These are phyloP conservation scores for Pythium guiyangense DNA, from an alignment of 352 stramenopile genomes.

Conservation along the genomic window DNA sequence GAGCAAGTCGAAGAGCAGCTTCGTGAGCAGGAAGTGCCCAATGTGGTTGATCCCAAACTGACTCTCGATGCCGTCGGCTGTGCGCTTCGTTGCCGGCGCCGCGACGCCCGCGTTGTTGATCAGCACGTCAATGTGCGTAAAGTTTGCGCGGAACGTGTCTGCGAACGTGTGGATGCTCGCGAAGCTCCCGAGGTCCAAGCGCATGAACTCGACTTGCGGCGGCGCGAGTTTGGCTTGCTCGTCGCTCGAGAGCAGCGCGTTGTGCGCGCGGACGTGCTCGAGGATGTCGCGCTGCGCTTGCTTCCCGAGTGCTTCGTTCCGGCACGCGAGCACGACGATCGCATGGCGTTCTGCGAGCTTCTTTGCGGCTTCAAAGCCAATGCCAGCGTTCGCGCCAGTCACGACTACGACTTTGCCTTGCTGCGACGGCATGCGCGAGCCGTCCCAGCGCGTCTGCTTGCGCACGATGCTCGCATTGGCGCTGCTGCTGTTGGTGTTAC, in stretches of 20 bases:
- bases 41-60: conserved; percentile 55
- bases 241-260: conserved; percentile 8
- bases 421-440: conserved; percentile 25
- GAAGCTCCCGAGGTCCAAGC: conserved; percentile 19
- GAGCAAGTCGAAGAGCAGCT: conserved; percentile 32
- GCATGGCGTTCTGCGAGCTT: conserved; percentile 49
- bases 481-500: background rate
- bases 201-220: conserved; percentile 16
- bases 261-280: conserved; percentile 1
- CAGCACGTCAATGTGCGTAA: conserved; percentile 22
- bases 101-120: conserved; percentile 32
- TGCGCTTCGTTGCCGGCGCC: conserved; percentile 6
- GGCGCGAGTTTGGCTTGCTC: conserved; percentile 5
- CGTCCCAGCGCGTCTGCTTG: conserved; percentile 13
- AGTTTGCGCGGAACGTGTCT: conserved; percentile 13
- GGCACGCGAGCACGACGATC: conserved; percentile 76
- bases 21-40: conserved; percentile 46
- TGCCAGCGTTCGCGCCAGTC: conserved; percentile 79
- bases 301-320: conserved; percentile 31
- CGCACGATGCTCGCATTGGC: background rate
- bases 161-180: conserved; percentile 19
- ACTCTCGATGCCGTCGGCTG: conserved; percentile 22
- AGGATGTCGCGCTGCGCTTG: conserved; percentile 27
- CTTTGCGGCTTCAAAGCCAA: conserved; percentile 74
- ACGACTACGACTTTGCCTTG: conserved; percentile 68